A percentile compares a stretch with the other conserved stretches of the same genome.
Evolutionary conservation across 257 asterid species (phyloP).

Genomic region (Jaltomata sinuosa): DNA sequence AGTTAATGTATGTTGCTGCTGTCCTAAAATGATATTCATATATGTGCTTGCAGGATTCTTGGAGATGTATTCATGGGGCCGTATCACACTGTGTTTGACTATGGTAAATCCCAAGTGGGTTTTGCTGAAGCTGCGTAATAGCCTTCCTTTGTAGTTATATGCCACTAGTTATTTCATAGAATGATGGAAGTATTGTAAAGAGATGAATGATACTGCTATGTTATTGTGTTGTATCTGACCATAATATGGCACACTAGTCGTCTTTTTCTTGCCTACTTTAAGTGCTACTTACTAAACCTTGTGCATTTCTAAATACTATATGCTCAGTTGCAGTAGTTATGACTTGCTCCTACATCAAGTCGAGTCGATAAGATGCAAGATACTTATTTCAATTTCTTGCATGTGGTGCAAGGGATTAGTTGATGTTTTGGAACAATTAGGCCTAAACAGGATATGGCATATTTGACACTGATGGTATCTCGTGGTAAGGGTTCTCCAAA

Average conservation of each 20-base stretch:
- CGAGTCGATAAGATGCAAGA: background rate
- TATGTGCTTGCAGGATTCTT: constrained; percentile 61
- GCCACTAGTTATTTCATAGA: background rate
- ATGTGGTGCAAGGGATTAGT: background rate
- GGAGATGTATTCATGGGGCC: constrained; percentile 97
- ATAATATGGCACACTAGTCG: background rate
- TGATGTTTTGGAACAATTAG: background rate
- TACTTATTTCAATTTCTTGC: background rate
- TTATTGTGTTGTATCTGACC: background rate
- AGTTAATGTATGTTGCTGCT: background rate
- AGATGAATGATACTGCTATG: background rate
- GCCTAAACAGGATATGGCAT: background rate
- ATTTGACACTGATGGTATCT: background rate
- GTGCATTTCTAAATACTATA: background rate
- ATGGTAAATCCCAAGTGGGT: constrained; percentile 74
- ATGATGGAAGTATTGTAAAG: background rate
- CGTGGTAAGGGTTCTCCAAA: background rate
- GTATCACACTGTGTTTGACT: constrained; percentile 88
- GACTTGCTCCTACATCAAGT: background rate
- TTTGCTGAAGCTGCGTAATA: constrained; percentile 73
- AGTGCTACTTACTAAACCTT: background rate
- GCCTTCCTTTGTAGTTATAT: background rate
- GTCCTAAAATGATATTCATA: background rate
- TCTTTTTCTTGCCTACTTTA: background rate
- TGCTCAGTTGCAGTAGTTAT: background rate